Evolutionary conservation across 177 flowering plant species (phyloP).

Genomic region (Vitis hybrid): DNA sequence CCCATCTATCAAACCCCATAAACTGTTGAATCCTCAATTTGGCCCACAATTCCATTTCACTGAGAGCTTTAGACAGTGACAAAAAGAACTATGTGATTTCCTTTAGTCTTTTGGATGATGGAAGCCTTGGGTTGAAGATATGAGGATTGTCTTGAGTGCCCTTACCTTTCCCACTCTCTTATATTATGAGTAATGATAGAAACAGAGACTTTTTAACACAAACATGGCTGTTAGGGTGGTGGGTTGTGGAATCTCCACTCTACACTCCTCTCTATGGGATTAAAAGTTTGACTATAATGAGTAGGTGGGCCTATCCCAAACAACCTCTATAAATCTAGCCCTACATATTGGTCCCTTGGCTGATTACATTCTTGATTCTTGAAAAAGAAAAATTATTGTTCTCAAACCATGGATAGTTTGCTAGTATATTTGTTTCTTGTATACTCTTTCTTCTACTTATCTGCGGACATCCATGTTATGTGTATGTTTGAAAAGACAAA

Average conservation of each 20-base stretch:
- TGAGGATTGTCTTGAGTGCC: background rate
- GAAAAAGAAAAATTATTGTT: no score
- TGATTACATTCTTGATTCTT: background rate
- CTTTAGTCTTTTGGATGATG: background rate
- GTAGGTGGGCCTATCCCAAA: background rate
- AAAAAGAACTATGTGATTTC: no score
- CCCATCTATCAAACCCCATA: no score
- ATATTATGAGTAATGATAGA: background rate
- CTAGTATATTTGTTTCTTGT: no score
- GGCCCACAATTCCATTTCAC: no score
- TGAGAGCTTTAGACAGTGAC: no score
- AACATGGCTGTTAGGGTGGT: slow-evolving; percentile 1
- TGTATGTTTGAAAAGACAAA: no score
- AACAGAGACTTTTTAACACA: background rate
- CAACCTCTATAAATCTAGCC: no score
- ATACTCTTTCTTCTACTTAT: no score
- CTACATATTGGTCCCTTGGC: background rate
- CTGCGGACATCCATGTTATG: no score
- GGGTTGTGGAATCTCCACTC: slow-evolving; percentile 3
- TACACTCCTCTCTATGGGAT: background rate
- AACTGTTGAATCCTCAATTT: no score
- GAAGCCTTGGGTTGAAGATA: background rate
- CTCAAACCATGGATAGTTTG: no score
- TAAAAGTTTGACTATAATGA: background rate
- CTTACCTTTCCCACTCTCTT: background rate